A percentile compares a stretch with the other conserved stretches of the same genome.
Evolutionary conservation across 2,329 filamentous ascomycete genomes (phyloP).

Genomic region (Pyrenochaeta sp.): DNA sequence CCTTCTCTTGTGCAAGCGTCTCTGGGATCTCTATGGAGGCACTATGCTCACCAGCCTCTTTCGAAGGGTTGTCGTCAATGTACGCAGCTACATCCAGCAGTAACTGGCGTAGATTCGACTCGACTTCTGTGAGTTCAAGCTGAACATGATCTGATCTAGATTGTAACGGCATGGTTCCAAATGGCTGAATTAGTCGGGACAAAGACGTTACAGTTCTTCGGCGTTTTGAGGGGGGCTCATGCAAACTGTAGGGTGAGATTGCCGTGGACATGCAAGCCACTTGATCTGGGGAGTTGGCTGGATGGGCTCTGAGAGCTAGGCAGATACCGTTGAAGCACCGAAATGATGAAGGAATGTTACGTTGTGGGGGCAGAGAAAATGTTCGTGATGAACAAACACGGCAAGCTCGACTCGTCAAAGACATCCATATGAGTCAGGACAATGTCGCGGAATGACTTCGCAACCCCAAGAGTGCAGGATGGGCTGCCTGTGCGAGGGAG

Average conservation of each 20-base stretch:
- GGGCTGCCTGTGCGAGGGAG: not conserved
- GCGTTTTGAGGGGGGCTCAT: conserved; percentile 43
- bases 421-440: conserved; percentile 38
- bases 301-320: not conserved
- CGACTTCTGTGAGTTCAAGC: conserved; percentile 72
- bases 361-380: conserved; percentile 30
- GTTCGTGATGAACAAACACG: conserved; percentile 37
- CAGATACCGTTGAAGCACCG: not conserved
- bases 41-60: conserved; percentile 15
- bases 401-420: conserved; percentile 39
- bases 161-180: conserved; percentile 39
- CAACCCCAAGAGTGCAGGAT: not conserved
- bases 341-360: conserved; percentile 22
- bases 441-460: not conserved
- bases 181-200: conserved; percentile 32
- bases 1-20: conserved; percentile 55
- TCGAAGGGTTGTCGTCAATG: conserved; percentile 60
- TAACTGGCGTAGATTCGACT: conserved; percentile 76
- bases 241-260: conserved; percentile 24
- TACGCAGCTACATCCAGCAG: conserved; percentile 82
- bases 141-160: conserved; percentile 22
- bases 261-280: conserved; percentile 42
- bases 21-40: conserved; percentile 52
- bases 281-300: conserved; percentile 4
- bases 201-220: conserved; percentile 30